Evolutionary conservation across 306 rosid genomes (phyloP).

Genomic region (Datisca glomerata): DNA sequence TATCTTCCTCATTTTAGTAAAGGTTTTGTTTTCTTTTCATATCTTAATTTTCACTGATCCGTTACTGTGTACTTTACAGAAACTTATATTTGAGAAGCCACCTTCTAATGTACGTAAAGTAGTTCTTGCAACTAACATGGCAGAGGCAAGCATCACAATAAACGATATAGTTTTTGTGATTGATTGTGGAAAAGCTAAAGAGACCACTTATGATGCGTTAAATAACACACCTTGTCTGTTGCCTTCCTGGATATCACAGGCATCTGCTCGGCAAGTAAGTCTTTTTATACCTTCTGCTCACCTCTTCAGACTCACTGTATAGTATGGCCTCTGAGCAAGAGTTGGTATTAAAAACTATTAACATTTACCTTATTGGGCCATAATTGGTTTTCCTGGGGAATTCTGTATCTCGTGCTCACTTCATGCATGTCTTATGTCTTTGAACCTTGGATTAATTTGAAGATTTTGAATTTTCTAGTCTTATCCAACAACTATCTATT

Average conservation of each 20-base stretch:
- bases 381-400: not conserved
- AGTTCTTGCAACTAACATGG: constrained; percentile 94
- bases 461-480: not conserved
- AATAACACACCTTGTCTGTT: constrained; percentile 91
- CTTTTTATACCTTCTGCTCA: too few species aligned
- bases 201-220: constrained; percentile 93
- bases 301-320: too few species aligned
- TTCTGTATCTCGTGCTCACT: not conserved
- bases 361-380: not conserved
- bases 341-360: too few species aligned
- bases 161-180: constrained; percentile 86
- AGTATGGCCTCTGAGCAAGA: too few species aligned
- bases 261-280: constrained; percentile 92
- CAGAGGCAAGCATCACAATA: constrained; percentile 97
- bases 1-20: too few species aligned
- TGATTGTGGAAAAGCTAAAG: constrained; percentile 98
- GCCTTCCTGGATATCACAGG: constrained; percentile 96
- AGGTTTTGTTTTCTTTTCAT: too few species aligned
- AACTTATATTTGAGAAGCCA: constrained; percentile 77
- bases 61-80: too few species aligned
- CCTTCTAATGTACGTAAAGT: constrained; percentile 84
- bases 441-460: not conserved
- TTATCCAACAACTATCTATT: constrained; percentile 6
- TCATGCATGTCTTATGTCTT: not conserved
- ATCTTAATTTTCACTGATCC: too few species aligned